A percentile compares a stretch with the other conserved stretches of the same genome.
Evolutionary conservation across 176 grass and related monocot genomes (phyloP).

Genomic region (Avena eriantha): DNA sequence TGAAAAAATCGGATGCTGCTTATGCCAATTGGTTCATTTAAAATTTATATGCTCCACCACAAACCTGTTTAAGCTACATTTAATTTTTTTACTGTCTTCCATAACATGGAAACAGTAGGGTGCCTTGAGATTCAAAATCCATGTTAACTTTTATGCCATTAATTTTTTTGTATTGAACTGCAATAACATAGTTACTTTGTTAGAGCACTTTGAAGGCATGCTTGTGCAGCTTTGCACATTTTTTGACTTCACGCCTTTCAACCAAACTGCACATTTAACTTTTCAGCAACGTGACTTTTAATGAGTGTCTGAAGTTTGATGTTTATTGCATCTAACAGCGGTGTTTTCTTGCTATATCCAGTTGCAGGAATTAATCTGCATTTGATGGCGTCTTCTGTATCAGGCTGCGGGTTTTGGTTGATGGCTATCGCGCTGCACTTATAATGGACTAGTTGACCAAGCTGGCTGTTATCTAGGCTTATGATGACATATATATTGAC

Average conservation of each 20-base stretch:
- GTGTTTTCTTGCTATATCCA: background rate
- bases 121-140: background rate
- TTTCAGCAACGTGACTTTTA: background rate
- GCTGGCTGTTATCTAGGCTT: background rate
- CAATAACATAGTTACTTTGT: background rate
- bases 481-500: background rate
- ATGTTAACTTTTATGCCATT: background rate
- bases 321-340: background rate
- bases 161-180: background rate
- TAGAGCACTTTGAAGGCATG: background rate
- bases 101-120: background rate
- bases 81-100: background rate
- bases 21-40: background rate
- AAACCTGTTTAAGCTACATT: background rate
- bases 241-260: background rate
- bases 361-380: background rate
- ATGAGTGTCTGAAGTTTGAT: background rate
- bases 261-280: background rate
- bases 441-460: background rate
- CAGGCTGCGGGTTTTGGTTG: conserved; percentile 1
- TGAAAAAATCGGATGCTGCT: too few species aligned
- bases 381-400: background rate
- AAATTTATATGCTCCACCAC: background rate
- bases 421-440: background rate
- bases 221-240: background rate